phyloP scores from a whole-genome alignment of 2,329 filamentous ascomycete species.

The Arthroderma sp. region DNA sequence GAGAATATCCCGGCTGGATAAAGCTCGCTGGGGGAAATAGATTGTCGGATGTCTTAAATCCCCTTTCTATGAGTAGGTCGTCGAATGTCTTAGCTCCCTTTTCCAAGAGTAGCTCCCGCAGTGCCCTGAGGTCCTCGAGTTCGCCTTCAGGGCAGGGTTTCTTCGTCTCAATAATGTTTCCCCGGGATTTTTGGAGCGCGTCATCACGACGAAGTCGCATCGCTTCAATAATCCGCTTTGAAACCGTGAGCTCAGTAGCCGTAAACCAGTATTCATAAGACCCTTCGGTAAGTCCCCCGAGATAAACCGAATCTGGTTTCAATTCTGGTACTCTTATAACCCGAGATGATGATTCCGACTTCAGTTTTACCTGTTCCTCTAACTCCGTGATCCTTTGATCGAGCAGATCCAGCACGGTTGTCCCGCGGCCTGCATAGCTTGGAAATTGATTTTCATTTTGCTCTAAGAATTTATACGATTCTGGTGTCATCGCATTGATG shows the following conservation, averaged over 20 bases:
- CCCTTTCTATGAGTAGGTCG: constrained; percentile 37
- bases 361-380: neutral
- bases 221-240: constrained; percentile 26
- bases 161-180: constrained; percentile 9
- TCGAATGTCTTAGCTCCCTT: constrained; percentile 54
- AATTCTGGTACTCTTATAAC: neutral
- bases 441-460: neutral
- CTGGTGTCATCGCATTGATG: constrained; percentile 44
- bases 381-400: neutral
- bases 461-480: constrained; percentile 16
- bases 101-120: constrained; percentile 43
- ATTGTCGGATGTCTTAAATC: constrained; percentile 23
- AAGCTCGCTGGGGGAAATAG: constrained; percentile 20
- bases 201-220: constrained; percentile 2
- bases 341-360: neutral
- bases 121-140: constrained; percentile 35
- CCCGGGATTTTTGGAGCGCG: constrained; percentile 1
- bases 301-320: constrained; percentile 3
- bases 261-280: constrained; percentile 4
- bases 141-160: constrained; percentile 27
- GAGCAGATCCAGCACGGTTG: constrained; percentile 4
- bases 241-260: neutral
- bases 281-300: neutral
- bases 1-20: neutral
- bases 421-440: neutral